These are phyloP conservation scores for Aspergillus sp. DNA, from an alignment of 2,329 filamentous ascomycete species.

Conservation along the genomic window DNA sequence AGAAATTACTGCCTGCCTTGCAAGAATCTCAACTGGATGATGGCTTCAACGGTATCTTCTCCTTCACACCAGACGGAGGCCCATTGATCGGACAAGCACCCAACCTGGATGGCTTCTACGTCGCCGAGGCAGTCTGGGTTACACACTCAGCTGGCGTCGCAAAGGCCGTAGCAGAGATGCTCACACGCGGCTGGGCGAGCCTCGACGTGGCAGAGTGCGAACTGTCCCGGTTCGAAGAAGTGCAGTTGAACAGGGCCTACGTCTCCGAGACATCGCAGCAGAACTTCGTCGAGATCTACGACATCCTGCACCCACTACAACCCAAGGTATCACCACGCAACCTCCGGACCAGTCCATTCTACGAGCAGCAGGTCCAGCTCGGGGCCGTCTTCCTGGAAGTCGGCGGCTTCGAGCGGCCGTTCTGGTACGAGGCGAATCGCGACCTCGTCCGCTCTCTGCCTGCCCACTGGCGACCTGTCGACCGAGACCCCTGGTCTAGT, in stretches of 20 bases:
- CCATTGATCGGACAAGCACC: slow-evolving; percentile 60
- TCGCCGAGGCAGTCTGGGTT: slow-evolving; percentile 67
- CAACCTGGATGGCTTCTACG: slow-evolving; percentile 60
- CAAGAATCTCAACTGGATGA: slow-evolving; percentile 53
- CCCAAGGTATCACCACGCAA: slow-evolving; percentile 59
- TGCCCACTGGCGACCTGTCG: slow-evolving; percentile 53
- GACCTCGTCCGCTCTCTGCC: slow-evolving; percentile 54
- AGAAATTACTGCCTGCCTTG: slow-evolving; percentile 56
- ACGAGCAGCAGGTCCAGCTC: slow-evolving; percentile 54
- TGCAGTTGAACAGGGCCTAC: slow-evolving; percentile 58
- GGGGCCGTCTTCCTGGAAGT: slow-evolving; percentile 56
- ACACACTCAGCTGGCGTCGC: slow-evolving; percentile 66
- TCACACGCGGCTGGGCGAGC: slow-evolving; percentile 56
- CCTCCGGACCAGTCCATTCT: slow-evolving; percentile 60
- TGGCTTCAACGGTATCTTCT: slow-evolving; percentile 67
- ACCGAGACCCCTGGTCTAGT: slow-evolving; percentile 60
- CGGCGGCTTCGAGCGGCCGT: slow-evolving; percentile 63
- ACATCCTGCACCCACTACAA: slow-evolving; percentile 62
- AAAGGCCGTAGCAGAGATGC: slow-evolving; percentile 58
- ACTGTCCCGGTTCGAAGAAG: slow-evolving; percentile 60
- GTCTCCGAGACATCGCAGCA: slow-evolving; percentile 60
- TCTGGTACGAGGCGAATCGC: slow-evolving; percentile 61
- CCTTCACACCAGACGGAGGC: slow-evolving; percentile 65
- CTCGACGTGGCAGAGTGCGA: slow-evolving; percentile 62
- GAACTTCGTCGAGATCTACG: slow-evolving; percentile 65